Base-by-base conservation (phyloP, 805 yeast genomes). In the Suhomyces prunicola region DNA sequence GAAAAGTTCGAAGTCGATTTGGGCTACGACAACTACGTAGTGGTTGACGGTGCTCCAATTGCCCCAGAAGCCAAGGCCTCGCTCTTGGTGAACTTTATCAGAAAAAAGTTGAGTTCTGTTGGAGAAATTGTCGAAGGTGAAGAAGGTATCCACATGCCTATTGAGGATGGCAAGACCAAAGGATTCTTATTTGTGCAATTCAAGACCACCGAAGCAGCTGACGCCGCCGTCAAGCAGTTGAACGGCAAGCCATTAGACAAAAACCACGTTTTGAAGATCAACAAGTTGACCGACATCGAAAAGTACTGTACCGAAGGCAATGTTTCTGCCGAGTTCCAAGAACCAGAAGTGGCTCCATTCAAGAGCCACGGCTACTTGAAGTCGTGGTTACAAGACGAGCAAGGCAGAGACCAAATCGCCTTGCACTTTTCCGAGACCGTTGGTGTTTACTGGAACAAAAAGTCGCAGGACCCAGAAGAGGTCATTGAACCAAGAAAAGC, bases 31-130 rank as follows among this genome's bases (percentile, higher is more conserved):
- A 82, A 82, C 64, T 91, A 83, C 66, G 84, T 93, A 53, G 88
- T 93, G 29, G 87, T 90, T 49, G 97, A 91, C 68, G 99, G 99
- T 47, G 92, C 96, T 9, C 99, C 99, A 60, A 78, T 90, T 56
- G 96, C 96, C 24, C 97, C 97, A 54, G 96, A 87, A 67, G 70
- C 90, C 50, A 94, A 94, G 73, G 88, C 85, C 49, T 88, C 90
- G 52, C 84, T 88, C 54, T 81, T 94, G 67, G 81, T 85, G 60
- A 92, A 90, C 70, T 97, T 96, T 45, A 80, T 94, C 65, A 82
- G 80, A 61, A 93, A 92, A 75, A 79, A 90, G 50, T 86, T 94
- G 66, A 74, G 83, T 47, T 81, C 83, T 58, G 91, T 84, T 46
- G 98, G 97, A 50, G 85, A 84, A 58, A 85, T 94, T 44, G 76